Conservation (phyloP, 1,139 yeast species). For the Pichia sp. region DNA sequence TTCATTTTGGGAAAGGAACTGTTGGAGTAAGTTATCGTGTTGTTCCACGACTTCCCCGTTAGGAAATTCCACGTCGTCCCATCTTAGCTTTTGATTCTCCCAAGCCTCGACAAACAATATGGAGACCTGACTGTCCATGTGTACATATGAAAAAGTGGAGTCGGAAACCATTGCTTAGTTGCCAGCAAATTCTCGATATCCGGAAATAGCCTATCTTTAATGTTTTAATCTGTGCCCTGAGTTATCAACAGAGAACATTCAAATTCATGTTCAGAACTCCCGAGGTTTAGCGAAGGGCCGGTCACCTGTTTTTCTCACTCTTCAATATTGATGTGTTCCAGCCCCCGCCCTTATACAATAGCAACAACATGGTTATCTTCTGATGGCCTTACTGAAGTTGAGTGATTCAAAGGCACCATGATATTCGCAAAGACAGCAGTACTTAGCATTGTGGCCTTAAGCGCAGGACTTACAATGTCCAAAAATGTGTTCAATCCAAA, state of each 20-base stretch:
- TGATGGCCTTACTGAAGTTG: neutral
- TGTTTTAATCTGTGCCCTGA: neutral
- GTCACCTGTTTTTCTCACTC: neutral
- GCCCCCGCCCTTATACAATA: neutral
- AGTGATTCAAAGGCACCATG: constrained; percentile 1
- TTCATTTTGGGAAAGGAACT: constrained; percentile 26
- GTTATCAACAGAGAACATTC: neutral
- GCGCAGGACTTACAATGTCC: constrained; percentile 13
- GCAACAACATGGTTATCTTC: no score
- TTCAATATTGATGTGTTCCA: neutral
- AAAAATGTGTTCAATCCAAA: constrained; percentile 20
- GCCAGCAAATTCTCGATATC: no score
- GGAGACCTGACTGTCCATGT: constrained; percentile 34
- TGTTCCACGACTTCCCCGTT: constrained; percentile 13
- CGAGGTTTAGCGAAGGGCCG: neutral
- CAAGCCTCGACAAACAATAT: constrained; percentile 36
- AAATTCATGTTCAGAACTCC: neutral
- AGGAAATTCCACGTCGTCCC: constrained; percentile 36
- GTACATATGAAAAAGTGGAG: constrained; percentile 27
- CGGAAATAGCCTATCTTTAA: no score
- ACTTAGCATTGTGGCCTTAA: constrained; percentile 1
- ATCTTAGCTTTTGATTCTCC: constrained; percentile 36
- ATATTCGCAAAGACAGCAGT: constrained; percentile 6
- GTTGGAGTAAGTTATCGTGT: constrained; percentile 26
- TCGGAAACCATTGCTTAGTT: constrained; percentile 13